A percentile compares a stretch with the other conserved stretches of the same genome.
phyloP scores from a whole-genome alignment of 2,329 filamentous ascomycete genomes.

The Talaromyces sp. region DNA sequence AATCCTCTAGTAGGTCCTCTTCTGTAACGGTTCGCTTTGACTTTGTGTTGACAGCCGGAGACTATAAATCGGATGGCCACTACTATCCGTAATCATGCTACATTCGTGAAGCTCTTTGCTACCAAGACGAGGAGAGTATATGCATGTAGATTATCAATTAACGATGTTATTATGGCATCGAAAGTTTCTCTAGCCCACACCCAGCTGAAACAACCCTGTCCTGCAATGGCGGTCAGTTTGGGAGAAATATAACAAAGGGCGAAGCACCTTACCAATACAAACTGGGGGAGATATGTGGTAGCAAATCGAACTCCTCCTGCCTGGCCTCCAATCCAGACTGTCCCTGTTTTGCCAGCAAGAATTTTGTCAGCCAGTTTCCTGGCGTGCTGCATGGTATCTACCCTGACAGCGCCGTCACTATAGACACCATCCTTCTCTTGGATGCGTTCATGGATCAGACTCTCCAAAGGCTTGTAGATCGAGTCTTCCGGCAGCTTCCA shows the following conservation, averaged over 20 bases:
- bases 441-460: slow-evolving; percentile 8
- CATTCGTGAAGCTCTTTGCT: too few species aligned
- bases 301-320: not conserved
- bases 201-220: not conserved
- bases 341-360: slow-evolving; percentile 12
- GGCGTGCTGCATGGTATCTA: slow-evolving; percentile 13
- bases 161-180: too few species aligned
- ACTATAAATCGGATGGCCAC: too few species aligned
- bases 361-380: slow-evolving; percentile 18
- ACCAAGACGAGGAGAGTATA: too few species aligned
- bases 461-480: slow-evolving; percentile 12
- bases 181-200: not conserved
- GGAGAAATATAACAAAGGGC: too few species aligned
- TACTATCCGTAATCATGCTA: too few species aligned
- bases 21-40: not conserved
- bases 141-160: too few species aligned
- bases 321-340: not conserved
- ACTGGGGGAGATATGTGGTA: not conserved
- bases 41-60: too few species aligned
- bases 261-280: not conserved
- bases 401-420: not conserved
- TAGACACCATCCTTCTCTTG: not conserved
- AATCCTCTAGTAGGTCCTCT: too few species aligned
- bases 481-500: slow-evolving; percentile 15
- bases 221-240: not conserved